These are phyloP conservation scores for Nakazawaea ishiwadae DNA, from an alignment of 805 yeast species.

Conservation along the genomic window DNA sequence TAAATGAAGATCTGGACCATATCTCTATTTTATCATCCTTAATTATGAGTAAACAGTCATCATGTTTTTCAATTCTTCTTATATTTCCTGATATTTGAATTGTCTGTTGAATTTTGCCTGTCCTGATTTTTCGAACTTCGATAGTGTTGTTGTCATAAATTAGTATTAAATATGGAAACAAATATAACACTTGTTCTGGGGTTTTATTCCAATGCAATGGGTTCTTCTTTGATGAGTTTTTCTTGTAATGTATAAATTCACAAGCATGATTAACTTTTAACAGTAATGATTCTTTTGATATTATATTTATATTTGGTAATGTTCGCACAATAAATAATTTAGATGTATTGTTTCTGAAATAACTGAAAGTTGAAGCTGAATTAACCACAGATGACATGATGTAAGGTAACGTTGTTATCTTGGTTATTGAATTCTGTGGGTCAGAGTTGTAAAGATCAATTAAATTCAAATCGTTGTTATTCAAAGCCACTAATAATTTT, in stretches of 20 bases:
- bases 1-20: constrained; percentile 23
- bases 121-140: constrained; percentile 33
- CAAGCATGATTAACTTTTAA: constrained; percentile 8
- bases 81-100: constrained; percentile 13
- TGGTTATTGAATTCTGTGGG: constrained; percentile 2
- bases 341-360: constrained; percentile 13
- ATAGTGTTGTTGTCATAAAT: constrained; percentile 23
- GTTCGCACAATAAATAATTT: constrained; percentile 8
- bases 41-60: constrained; percentile 24
- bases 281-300: constrained; percentile 12
- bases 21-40: constrained; percentile 23
- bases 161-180: constrained; percentile 36
- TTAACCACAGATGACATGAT: constrained; percentile 10
- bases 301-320: constrained; percentile 8
- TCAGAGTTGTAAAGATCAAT: constrained; percentile 12
- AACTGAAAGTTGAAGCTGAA: constrained; percentile 12
- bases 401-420: constrained; percentile 7
- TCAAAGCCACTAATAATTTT: constrained; percentile 18
- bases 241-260: constrained; percentile 9
- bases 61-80: constrained; percentile 19
- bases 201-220: constrained; percentile 18
- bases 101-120: constrained; percentile 30
- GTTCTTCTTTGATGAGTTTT: constrained; percentile 5
- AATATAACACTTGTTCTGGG: constrained; percentile 26
- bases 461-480: constrained; percentile 21